Evolutionary conservation across 2,329 filamentous ascomycete species (phyloP), one percentile per base, ranked within the genome.

Genomic region (Calonectria honghensis): DNA sequence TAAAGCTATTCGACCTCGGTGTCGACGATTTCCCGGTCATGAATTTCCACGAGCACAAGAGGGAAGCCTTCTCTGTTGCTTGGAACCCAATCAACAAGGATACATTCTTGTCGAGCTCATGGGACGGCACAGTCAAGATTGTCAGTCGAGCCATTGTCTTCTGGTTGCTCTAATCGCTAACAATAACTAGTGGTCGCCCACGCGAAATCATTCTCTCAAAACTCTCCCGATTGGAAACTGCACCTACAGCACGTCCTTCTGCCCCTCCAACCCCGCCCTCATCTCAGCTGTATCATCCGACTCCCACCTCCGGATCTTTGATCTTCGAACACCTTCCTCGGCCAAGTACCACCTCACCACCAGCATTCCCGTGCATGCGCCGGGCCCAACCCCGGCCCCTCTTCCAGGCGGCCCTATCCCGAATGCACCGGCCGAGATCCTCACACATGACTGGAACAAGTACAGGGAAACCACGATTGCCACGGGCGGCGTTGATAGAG

Each of bases 371-470:
- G 96, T 98, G 59, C 96, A 98, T 85, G 91, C 91, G 3, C 89
- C 91, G 82, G 79, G 9, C 39, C 63, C 31, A 39, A 16, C 20
- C 16, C 35, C 57, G 3, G 57, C 57, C 3, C 57, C 57, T 20
- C 35, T 66, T 14, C 70, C 35, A 51, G 68, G 79, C 77, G 35
- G 82, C 78, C 73, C 84, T 81, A 65, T 86, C 85, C 83, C 86
- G 41, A 85, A 84, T 39, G 88, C 92, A n/a, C 95, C 96, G 0
- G 90, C 92, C 13, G 97, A 99, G 87, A 92, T 95, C 48, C 90
- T 99, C 39, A 98, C 96, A 0, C 97, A 98, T 85, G 97, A 99
- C 85, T 99, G 97, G 97, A 99, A 99, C 87, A 99, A 99, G 86
- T 99, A 99, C 86, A 91, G 94, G 50, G 92, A 96, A 78, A 94